Evolutionary conservation across 257 asterid species (phyloP).

Genomic region (Solanum chiquidenum): DNA sequence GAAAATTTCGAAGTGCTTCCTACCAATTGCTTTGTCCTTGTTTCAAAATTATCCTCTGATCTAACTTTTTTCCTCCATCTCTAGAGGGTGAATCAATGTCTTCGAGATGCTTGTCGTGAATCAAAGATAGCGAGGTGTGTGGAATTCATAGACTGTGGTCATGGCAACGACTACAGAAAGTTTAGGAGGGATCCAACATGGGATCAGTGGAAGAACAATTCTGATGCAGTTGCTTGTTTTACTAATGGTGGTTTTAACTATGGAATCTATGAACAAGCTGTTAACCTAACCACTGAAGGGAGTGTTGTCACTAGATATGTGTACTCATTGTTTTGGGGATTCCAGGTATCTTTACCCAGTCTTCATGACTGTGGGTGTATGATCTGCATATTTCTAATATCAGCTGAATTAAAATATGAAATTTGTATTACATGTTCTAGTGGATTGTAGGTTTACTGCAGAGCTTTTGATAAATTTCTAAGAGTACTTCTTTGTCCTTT

Average conservation of each 20-base stretch:
- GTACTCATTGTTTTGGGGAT: slow-evolving; percentile 93
- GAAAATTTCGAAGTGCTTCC: background rate
- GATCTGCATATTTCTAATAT: background rate
- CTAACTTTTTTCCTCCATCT: background rate
- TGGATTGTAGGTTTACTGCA: background rate
- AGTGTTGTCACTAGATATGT: slow-evolving; percentile 42
- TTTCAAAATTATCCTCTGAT: background rate
- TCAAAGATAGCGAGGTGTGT: slow-evolving; percentile 26
- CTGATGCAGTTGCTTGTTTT: slow-evolving; percentile 58
- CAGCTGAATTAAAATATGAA: background rate
- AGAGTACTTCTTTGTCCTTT: background rate
- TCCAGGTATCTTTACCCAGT: slow-evolving; percentile 57
- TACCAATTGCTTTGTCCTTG: background rate
- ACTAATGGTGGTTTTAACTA: slow-evolving; percentile 31
- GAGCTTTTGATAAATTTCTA: background rate
- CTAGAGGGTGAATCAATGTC: slow-evolving; percentile 86
- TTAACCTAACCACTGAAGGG: slow-evolving; percentile 40
- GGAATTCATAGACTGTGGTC: slow-evolving; percentile 63
- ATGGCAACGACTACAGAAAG: slow-evolving; percentile 10
- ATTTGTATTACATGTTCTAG: background rate
- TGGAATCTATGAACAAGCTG: slow-evolving; percentile 63
- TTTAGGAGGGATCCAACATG: slow-evolving; percentile 20
- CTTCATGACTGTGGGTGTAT: background rate
- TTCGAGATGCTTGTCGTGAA: slow-evolving; percentile 51
- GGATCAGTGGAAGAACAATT: slow-evolving; percentile 44